Percentiles rank a stretch among this genome's conserved stretches.
phyloP scores from a whole-genome alignment of 441 rosid genomes.

The Erysimum cheiri region DNA sequence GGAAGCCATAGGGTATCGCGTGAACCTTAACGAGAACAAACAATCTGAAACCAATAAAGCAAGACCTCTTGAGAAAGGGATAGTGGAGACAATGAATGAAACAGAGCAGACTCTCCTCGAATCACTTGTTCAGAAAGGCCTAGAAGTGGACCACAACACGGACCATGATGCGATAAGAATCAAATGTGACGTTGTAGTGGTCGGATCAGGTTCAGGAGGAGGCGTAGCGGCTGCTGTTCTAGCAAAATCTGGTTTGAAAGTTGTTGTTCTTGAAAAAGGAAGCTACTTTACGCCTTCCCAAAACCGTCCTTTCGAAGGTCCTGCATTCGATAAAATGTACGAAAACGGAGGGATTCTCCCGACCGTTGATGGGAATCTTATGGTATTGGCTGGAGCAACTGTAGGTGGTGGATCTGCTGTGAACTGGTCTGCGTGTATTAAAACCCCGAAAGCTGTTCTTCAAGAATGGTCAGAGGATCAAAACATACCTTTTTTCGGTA shows the following conservation, averaged over 20 bases:
- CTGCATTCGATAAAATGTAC: constrained; percentile 55
- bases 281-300: constrained; percentile 63
- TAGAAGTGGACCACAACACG: constrained; percentile 47
- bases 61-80: constrained; percentile 78
- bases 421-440: constrained; percentile 89
- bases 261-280: constrained; percentile 86
- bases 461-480: constrained; percentile 73
- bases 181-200: constrained; percentile 75
- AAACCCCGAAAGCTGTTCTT: constrained; percentile 66
- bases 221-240: constrained; percentile 90
- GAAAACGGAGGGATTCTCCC: constrained; percentile 76
- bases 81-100: constrained; percentile 63
- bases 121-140: constrained; percentile 66
- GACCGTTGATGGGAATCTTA: constrained; percentile 45
- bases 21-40: constrained; percentile 36
- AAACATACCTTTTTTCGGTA: constrained; percentile 53
- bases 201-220: constrained; percentile 96
- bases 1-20: constrained; percentile 72
- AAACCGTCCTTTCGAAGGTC: constrained; percentile 74
- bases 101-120: constrained; percentile 54
- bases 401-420: constrained; percentile 92
- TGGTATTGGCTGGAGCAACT: constrained; percentile 70
- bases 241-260: constrained; percentile 76
- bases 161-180: constrained; percentile 47
- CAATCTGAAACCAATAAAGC: constrained; percentile 34